These are phyloP conservation scores for Solanum ossicruentum DNA, from an alignment of 257 asterid genomes.

Conservation along the genomic window DNA sequence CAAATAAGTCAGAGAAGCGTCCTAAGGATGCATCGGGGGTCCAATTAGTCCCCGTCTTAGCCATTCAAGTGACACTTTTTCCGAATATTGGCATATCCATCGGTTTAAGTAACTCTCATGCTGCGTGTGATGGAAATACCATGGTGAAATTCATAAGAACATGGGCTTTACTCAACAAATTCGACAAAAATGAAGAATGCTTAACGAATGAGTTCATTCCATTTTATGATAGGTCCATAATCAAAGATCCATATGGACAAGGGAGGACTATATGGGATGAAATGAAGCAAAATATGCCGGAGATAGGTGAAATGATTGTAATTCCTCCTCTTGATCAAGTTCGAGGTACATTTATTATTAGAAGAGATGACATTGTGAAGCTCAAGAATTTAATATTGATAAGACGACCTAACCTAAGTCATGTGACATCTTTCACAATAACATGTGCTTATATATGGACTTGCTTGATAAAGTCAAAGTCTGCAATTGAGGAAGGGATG, in stretches of 20 bases:
- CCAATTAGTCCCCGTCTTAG: background rate
- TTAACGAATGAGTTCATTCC: background rate
- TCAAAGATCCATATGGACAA: background rate
- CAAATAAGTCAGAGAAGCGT: background rate
- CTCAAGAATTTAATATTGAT: conserved; percentile 16
- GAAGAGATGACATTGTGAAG: background rate
- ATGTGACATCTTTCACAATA: conserved; percentile 18
- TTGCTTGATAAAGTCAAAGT: conserved; percentile 7
- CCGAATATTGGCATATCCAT: background rate
- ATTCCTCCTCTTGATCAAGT: background rate
- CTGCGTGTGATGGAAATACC: conserved; percentile 1
- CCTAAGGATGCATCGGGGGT: background rate
- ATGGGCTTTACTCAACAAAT: conserved; percentile 6
- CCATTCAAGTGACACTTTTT: conserved; percentile 12
- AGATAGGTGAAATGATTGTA: background rate
- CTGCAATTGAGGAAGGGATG: background rate
- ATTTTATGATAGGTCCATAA: background rate
- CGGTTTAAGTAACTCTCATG: conserved; percentile 4
- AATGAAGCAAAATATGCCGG: background rate
- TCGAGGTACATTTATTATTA: conserved; percentile 12
- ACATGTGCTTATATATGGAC: conserved; percentile 16
- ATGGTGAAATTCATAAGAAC: background rate
- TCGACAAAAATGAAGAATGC: background rate
- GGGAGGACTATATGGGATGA: background rate
- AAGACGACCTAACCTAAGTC: background rate